phyloP scores from a whole-genome alignment of 2,329 filamentous ascomycete genomes.

The Diaporthe ilicicola region DNA sequence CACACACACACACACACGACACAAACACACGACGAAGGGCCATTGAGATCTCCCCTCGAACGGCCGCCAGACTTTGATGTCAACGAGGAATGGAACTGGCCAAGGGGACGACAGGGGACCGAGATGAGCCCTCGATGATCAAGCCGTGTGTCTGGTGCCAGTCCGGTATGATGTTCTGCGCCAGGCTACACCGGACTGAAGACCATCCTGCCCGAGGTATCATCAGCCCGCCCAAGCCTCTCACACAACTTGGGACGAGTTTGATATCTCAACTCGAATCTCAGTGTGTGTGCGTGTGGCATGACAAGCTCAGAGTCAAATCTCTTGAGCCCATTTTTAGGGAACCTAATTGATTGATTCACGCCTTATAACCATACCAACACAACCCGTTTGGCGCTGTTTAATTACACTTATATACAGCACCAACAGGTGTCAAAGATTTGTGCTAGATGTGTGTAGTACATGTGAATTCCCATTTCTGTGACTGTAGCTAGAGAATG shows the following conservation, averaged over 20 bases:
- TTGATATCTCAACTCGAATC: constrained; percentile 10
- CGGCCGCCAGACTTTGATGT: not conserved
- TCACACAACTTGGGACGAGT: constrained; percentile 19
- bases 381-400: not conserved
- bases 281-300: not conserved
- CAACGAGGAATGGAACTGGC: not conserved
- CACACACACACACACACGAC: not conserved
- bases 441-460: not conserved
- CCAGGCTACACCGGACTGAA: not conserved
- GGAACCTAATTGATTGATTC: constrained; percentile 9
- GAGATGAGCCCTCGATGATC: constrained; percentile 19
- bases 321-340: not conserved
- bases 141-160: not conserved
- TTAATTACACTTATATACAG: not conserved
- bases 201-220: not conserved
- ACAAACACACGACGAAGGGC: not conserved
- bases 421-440: not conserved
- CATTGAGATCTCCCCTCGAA: not conserved
- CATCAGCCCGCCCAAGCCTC: constrained; percentile 5
- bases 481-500: not conserved
- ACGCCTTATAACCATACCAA: not conserved
- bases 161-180: not conserved
- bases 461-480: not conserved
- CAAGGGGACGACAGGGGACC: constrained; percentile 16
- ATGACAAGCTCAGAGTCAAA: constrained; percentile 14